These are phyloP conservation scores for Aspergillus indologenus DNA, from an alignment of 495 filamentous ascomycete species.

Conservation along the genomic window DNA sequence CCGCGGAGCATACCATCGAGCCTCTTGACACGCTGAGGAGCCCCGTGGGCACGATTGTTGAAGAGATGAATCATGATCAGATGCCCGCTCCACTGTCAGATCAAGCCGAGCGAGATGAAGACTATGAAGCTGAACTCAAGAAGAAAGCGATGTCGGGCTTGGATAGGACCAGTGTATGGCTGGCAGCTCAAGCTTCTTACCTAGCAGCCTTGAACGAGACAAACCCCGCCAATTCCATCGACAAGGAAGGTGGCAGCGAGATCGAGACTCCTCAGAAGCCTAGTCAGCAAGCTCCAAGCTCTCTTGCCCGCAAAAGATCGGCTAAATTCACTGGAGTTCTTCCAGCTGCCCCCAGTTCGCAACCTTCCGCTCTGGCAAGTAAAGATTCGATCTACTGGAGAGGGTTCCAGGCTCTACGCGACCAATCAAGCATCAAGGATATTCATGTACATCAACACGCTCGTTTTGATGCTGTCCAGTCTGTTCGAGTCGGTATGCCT, in stretches of 20 bases:
- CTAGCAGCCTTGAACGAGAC: conserved; percentile 66
- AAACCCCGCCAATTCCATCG: conserved; percentile 52
- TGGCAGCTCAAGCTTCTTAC: conserved; percentile 73
- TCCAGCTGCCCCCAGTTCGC: conserved; percentile 36
- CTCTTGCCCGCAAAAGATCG: not conserved
- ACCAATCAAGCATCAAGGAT: conserved; percentile 60
- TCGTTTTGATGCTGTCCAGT: conserved; percentile 85
- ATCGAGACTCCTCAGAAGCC: conserved; percentile 18
- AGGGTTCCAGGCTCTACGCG: conserved; percentile 71
- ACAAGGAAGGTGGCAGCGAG: conserved; percentile 31
- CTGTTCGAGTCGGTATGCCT: conserved; percentile 66
- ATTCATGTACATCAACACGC: conserved; percentile 78
- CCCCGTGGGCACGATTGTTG: conserved; percentile 23
- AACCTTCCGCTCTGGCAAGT: conserved; percentile 37
- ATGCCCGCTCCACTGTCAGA: conserved; percentile 37
- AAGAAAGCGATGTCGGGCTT: conserved; percentile 62
- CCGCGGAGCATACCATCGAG: conserved; percentile 26
- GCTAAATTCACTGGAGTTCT: conserved; percentile 68
- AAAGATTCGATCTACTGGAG: conserved; percentile 87
- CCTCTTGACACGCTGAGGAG: conserved; percentile 26
- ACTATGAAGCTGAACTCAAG: conserved; percentile 64
- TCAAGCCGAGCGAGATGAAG: conserved; percentile 62
- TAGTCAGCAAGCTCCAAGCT: not conserved
- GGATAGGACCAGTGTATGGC: conserved; percentile 79
- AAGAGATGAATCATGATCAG: conserved; percentile 35